Evolutionary conservation across 2,329 filamentous ascomycete genomes (phyloP).

Genomic region (Xylaria sp.): DNA sequence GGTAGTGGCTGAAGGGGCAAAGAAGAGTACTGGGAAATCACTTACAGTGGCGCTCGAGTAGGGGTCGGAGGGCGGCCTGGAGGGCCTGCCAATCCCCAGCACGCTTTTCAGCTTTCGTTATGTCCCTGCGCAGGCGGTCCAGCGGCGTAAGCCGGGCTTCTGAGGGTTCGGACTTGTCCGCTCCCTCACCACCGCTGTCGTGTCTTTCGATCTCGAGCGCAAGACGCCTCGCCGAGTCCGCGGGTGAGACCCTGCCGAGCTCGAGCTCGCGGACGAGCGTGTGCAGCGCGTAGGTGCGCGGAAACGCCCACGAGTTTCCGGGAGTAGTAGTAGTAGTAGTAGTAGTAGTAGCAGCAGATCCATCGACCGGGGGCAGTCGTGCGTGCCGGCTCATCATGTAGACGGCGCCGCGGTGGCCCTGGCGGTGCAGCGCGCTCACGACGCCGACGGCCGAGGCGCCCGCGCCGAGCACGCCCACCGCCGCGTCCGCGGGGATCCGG

Average conservation of each 20-base stretch:
- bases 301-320: not conserved
- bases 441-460: not conserved
- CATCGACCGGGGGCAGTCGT: not conserved
- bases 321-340: too few species aligned
- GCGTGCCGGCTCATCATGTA: constrained; percentile 4
- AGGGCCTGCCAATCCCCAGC: not conserved
- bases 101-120: not conserved
- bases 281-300: not conserved
- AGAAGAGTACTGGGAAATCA: too few species aligned
- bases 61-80: not conserved
- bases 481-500: not conserved
- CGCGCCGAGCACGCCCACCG: not conserved
- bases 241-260: not conserved
- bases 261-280: not conserved
- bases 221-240: not conserved
- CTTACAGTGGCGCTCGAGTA: constrained; percentile 4
- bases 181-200: too few species aligned
- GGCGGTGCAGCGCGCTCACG: not conserved
- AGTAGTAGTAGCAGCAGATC: too few species aligned
- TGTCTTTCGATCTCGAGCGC: too few species aligned
- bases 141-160: too few species aligned
- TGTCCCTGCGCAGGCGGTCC: not conserved
- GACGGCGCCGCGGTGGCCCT: not conserved
- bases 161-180: too few species aligned
- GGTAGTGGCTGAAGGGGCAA: too few species aligned